Evolutionary conservation across 1,284 basidiomycete species (phyloP), one percentile per base, ranked within the genome.

Genomic region (Austroboletus niveus): DNA sequence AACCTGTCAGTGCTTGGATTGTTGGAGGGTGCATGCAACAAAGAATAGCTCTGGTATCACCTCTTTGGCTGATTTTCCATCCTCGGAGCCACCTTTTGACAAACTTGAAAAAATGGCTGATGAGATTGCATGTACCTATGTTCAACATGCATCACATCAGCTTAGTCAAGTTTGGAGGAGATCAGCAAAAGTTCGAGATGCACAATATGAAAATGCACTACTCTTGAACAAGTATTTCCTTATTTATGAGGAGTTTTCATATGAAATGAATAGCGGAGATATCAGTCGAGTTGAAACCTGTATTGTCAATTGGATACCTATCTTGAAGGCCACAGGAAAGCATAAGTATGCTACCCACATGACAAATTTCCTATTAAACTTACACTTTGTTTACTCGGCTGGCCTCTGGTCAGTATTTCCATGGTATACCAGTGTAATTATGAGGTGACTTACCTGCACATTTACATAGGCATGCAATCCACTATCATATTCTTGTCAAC

Each of bases 401-500:
- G 45, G 53, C 4, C 41, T 57, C 17, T 17, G 17, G 17, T 17
- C 17, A 17, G 17, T 17, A 17, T 17, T 17, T 17, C 17, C 17
- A 17, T 17, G 17, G 17, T 17, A 17, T 17, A 17, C 17, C 17
- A 17, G 17, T 17, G 17, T 17, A 17, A 17, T 17, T 17, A 17
- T 17, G 17, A 17, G 17, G 17, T 17, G 17, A 17, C 17, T 17
- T 17, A 17, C 17, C 17, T 17, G 17, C 17, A 17, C 17, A 17
- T 17, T 17, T 17, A 17, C 17, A 17, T 17, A 17, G 17, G 17
- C 17, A 17, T 17, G 17, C 17, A 1, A 46, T 66, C 1, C 40
- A 24, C 0, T 58, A 59, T 14, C 57, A 60, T 34, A 40, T 54
- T 1, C 55, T 67, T 1, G 41, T 60, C 0, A 67, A 65, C 24